Base-by-base conservation (phyloP, 257 asterid genomes). In the Gynochthodes officinalis region DNA sequence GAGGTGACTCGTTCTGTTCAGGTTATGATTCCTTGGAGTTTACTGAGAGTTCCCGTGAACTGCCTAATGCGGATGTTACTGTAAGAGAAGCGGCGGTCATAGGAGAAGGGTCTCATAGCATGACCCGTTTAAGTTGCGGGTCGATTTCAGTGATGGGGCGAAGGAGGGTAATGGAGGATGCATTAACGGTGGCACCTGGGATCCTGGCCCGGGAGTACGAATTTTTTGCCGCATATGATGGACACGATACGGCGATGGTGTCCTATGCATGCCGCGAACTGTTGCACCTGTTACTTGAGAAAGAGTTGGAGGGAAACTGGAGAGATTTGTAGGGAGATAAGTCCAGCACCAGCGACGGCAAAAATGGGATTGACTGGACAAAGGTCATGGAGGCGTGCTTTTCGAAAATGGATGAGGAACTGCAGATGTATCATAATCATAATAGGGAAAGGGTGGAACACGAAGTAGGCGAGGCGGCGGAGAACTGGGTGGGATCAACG, bases 161-260 rank as follows among this genome's bases (percentile, higher is more conserved):
- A 40, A 75, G 83, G 69, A 84, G 94, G n/a, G 80, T 27, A 27
- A 82, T 89, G 92, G 93, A 83, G 82, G 97, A 90, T 25, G 76
- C 83, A 0, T 25, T 87, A 21, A 82, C 74, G 0, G 82, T 70
- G 43, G 81, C 72, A 12, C 74, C 77, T 1, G 76, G 52, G 18
- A n/a, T 73, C 64, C 12, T 69, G 7, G 76, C 70, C 2, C 82
- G 84, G 35, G 80, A 81, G 32, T 90, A 84, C 64, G 44, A 33
- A 0, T 87, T 84, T n/a, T 86, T 87, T 7, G 90, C 88, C 0
- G 90, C 58, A 4, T 89, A 87, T 49, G 92, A 86, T 25, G 89
- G 94, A 4, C 86, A 86, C 58, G 92, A 87, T 21, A 86, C 90
- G 0, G 75, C 76, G 0, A 68, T 27, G 71, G 88, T 81, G 64